Base-by-base conservation (phyloP, 768 basidiomycete genomes). In the Lactarius trivialis region DNA sequence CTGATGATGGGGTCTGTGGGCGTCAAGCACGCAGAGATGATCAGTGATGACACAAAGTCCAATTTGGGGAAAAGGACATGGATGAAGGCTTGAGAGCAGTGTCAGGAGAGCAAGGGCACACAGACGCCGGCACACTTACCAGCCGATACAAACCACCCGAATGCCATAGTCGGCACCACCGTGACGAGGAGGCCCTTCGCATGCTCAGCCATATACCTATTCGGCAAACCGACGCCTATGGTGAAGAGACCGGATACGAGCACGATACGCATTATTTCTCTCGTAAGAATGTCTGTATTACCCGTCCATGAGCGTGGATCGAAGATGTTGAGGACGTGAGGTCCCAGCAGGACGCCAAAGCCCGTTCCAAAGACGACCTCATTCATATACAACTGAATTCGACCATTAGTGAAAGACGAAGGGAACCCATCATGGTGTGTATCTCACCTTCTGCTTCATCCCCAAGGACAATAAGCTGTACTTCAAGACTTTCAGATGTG, bases 1-100 rank as follows among this genome's bases (percentile, higher is more conserved):
- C 89, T 92, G 55, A 96, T 86, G 67, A 96, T 90, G 0, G 96
- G 96, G 75, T 99, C 96, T 14, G 96, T 99, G 1, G 93, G 92
- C 0, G 93, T 95, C 28, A 95, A 78, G 65, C 91, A 93, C 2
- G 95, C 92, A 9, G 93, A 89, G 57, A 97, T 85, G 52, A 86
- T 91, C 3, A 98, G 81, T 36, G 87, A 84, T 0, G 91, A 89
- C 17, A 92, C 76, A 71, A 83, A 89, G 63, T 78, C 77, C 60
- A 97, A 73, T 2, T 73, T 74, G 0, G 91, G 90, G 68, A 99
- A 89, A 19, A 97, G 74, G 3, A 72, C 81, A 67, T 80, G 82
- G 37, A 96, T 79, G 52, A 96, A 70, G 2, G 74, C 90, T 89
- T 8, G 32, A 1, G 7, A 55, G 21, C 5, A 52, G 4, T 28